phyloP scores from a whole-genome alignment of 805 yeast species.

The Schwanniomyces pseudopolymorphus region DNA sequence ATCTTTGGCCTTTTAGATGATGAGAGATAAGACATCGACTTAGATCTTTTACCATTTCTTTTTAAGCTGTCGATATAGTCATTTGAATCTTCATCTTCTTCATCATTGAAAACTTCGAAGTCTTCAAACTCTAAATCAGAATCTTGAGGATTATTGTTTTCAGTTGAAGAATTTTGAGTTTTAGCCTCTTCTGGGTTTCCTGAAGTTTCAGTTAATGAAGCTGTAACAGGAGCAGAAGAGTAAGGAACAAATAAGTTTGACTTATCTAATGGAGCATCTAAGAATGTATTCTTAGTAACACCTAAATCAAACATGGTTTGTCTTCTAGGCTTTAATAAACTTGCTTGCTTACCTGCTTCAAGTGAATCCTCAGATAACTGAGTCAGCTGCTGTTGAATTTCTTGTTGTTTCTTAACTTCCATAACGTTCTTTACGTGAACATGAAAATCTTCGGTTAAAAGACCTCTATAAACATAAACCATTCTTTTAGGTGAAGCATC shows the following conservation, averaged over 20 bases:
- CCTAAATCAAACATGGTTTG: constrained; percentile 56
- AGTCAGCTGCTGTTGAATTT: constrained; percentile 7
- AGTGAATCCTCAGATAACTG: constrained; percentile 23
- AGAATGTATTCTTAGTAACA: constrained; percentile 40
- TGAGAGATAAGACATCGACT: constrained; percentile 60
- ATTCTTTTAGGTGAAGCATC: constrained; percentile 86
- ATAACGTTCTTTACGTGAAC: constrained; percentile 66
- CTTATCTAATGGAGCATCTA: constrained; percentile 39
- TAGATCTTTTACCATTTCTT: constrained; percentile 57
- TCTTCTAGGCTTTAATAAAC: constrained; percentile 43
- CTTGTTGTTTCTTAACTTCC: constrained; percentile 45
- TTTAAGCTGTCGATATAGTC: constrained; percentile 39
- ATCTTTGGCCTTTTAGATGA: constrained; percentile 47
- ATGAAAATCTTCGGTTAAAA: constrained; percentile 72
- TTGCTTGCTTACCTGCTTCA: constrained; percentile 35
- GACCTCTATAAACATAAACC: constrained; percentile 84
- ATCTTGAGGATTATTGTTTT: constrained; percentile 13
- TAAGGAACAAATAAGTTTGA: constrained; percentile 62
- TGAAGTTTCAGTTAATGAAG: constrained; percentile 48
- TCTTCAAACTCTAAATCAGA: constrained; percentile 51
- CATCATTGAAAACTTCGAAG: constrained; percentile 48
- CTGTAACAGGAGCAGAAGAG: constrained; percentile 76
- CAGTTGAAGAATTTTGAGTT: neutral
- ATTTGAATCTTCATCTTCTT: constrained; percentile 35
- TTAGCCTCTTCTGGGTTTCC: constrained; percentile 12